A percentile compares a stretch with the other conserved stretches of the same genome.
These are phyloP conservation scores for Collybia nuda DNA, from an alignment of 768 basidiomycete genomes.

Conservation along the genomic window DNA sequence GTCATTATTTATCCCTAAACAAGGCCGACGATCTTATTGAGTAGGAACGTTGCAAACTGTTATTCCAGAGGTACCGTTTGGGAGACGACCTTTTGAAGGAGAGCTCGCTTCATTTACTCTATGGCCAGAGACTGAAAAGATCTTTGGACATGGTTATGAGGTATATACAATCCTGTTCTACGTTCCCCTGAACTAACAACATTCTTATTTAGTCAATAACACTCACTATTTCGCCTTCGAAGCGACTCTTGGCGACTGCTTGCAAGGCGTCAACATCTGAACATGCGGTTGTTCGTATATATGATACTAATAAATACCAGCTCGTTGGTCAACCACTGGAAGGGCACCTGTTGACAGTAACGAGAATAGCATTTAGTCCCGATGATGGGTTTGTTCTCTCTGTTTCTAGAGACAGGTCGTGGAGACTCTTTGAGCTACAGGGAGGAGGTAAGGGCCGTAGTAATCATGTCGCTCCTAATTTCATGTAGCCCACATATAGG, in stretches of 20 bases:
- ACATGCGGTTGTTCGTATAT: slow-evolving; percentile 87
- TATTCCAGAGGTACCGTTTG: not conserved
- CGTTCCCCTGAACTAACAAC: not conserved
- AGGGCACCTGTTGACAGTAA: slow-evolving; percentile 90
- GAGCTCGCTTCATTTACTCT: slow-evolving; percentile 85
- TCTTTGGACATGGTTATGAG: slow-evolving; percentile 98
- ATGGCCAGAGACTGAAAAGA: slow-evolving; percentile 96
- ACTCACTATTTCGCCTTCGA: slow-evolving; percentile 71
- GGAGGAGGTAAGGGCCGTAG: slow-evolving; percentile 36
- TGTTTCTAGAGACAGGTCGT: slow-evolving; percentile 90
- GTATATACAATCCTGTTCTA: slow-evolving; percentile 33
- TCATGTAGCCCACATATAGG: too few relatives aligned
- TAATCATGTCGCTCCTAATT: not conserved
- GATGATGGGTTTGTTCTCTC: slow-evolving; percentile 79
- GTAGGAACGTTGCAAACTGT: slow-evolving; percentile 2
- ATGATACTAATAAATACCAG: slow-evolving; percentile 71
- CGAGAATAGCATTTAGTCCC: slow-evolving; percentile 85
- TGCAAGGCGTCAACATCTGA: slow-evolving; percentile 87
- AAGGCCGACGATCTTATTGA: not conserved
- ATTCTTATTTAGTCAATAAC: slow-evolving; percentile 63
- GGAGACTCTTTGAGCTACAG: slow-evolving; percentile 71
- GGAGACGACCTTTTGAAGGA: slow-evolving; percentile 76
- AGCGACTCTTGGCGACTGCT: slow-evolving; percentile 77
- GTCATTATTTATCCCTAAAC: not conserved
- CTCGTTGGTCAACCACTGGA: slow-evolving; percentile 68